Base-by-base conservation (phyloP, 2,329 filamentous ascomycete species). In the Coleophoma crateriformis region DNA sequence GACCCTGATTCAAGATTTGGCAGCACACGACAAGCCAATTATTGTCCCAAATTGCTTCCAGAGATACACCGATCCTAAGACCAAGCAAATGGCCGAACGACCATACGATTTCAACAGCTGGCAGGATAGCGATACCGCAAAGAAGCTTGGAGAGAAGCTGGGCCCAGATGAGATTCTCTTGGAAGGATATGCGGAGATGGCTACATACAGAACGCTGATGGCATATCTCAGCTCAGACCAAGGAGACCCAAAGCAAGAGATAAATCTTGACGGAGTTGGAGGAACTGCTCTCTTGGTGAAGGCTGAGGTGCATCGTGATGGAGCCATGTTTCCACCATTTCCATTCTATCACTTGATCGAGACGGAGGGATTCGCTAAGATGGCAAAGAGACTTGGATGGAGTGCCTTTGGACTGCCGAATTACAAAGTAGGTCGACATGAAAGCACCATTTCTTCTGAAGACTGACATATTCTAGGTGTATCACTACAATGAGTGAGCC, bases 51-150 rank as follows among this genome's bases (percentile, higher is more conserved):
- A 99, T 67, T 97, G 92, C 75, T 96, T 87, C 76, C 94, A 99
- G 71, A 78, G 87, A 55, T 97, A 82, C 71, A 79, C 79, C 43
- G 85, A 96, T 55, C 61, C 74, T 1, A 78, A 86, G 13, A 84
- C 79, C 46, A 85, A 86, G 62, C 76, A 82, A 56, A 80, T 81
- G 73, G 82, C 84, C 40, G 82, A 92, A 63, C 82, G 94, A 4
- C 84, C 91, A 0, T 99, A 99, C 67, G 94, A 99, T 71, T 97
- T 85, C 77, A 99, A 99, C 73, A 95, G 88, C 66, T 99, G 94
- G 94, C 84, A 92, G 62, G 94, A 99, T 65, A 95, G 88, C 64
- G 78, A 85, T 1, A 85, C 79, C 2, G 92, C 94, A 1, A 79
- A 85, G 63, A 78, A 87, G 34, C 72, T 99, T 55, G 91, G 81